phyloP scores from a whole-genome alignment of 2,329 filamentous ascomycete genomes.

The Sarocladium oryzae region DNA sequence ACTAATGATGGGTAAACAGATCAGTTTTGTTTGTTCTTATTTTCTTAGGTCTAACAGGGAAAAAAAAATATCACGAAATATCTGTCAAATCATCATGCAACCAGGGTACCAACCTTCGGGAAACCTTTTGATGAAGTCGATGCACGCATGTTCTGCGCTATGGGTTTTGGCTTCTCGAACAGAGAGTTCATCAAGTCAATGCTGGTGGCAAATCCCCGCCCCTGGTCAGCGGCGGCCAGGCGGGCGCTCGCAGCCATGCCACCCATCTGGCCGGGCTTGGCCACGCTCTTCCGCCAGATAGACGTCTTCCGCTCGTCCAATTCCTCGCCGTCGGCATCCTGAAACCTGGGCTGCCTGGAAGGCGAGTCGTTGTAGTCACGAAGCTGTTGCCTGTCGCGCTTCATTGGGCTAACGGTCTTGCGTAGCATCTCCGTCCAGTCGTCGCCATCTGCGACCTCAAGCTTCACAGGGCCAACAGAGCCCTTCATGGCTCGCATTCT shows the following conservation, averaged over 20 bases:
- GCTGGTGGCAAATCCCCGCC: constrained; percentile 71
- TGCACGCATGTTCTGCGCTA: constrained; percentile 45
- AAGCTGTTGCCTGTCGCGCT: constrained; percentile 76
- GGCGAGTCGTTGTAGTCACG: constrained; percentile 51
- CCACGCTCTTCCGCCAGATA: constrained; percentile 27
- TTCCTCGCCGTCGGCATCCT: constrained; percentile 32
- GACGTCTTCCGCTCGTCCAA: constrained; percentile 41
- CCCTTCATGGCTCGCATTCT: constrained; percentile 58
- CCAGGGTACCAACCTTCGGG: constrained; percentile 73
- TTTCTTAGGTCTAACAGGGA: constrained; percentile 28
- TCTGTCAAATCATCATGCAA: constrained; percentile 17
- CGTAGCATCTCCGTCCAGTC: constrained; percentile 93
- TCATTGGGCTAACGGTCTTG: constrained; percentile 88
- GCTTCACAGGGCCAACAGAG: constrained; percentile 49
- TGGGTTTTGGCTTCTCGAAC: constrained; percentile 66
- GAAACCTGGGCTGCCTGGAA: constrained; percentile 20
- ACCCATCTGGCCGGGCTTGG: constrained; percentile 22
- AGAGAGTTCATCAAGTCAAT: constrained; percentile 96
- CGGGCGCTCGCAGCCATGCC: constrained; percentile 24
- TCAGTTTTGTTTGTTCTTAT: constrained; percentile 35
- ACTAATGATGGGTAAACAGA: constrained; percentile 51
- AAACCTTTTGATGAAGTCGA: constrained; percentile 56
- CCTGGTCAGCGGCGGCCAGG: constrained; percentile 32
- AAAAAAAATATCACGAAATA: constrained; percentile 15
- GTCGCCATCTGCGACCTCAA: constrained; percentile 62